Conservation (phyloP, 495 filamentous ascomycete genomes). For the Annulohypoxylon stygium region DNA sequence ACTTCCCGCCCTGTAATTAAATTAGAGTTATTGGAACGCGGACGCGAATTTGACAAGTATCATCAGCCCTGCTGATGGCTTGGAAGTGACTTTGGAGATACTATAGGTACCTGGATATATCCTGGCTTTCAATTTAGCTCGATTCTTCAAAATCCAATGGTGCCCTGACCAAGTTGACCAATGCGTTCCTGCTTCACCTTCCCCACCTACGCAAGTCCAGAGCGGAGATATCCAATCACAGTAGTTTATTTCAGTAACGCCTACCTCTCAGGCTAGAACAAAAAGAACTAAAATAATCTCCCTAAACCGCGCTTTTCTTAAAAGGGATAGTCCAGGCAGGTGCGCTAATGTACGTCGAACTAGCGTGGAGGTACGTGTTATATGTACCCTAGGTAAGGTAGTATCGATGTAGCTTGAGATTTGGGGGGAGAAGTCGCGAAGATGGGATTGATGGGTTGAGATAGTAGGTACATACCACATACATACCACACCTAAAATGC, state of each 20-base stretch:
- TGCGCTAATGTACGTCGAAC: slow-evolving; percentile 31
- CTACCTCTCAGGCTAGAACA: slow-evolving; percentile 31
- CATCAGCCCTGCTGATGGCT: background rate
- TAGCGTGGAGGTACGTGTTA: slow-evolving; percentile 18
- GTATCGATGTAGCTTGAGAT: slow-evolving; percentile 16
- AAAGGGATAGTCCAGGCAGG: slow-evolving; percentile 38
- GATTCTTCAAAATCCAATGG: slow-evolving; percentile 24
- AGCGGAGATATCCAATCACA: slow-evolving; percentile 31
- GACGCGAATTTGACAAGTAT: slow-evolving; percentile 24
- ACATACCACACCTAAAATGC: background rate
- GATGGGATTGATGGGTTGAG: slow-evolving; percentile 14
- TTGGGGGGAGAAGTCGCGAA: slow-evolving; percentile 30
- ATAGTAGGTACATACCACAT: background rate
- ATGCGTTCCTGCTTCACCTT: slow-evolving; percentile 38
- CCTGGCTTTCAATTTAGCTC: slow-evolving; percentile 9
- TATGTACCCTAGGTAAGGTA: slow-evolving; percentile 13
- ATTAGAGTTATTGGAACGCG: slow-evolving; percentile 39
- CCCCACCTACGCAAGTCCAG: slow-evolving; percentile 28
- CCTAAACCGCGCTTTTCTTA: slow-evolving; percentile 23
- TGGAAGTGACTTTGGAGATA: slow-evolving; percentile 37
- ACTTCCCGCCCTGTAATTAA: slow-evolving; percentile 49
- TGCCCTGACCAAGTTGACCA: slow-evolving; percentile 36
- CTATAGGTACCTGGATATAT: slow-evolving; percentile 4
- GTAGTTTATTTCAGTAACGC: background rate
- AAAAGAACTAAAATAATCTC: slow-evolving; percentile 48